Base-by-base conservation (phyloP, 352 stramenopile species). In the Pythium sp. region DNA sequence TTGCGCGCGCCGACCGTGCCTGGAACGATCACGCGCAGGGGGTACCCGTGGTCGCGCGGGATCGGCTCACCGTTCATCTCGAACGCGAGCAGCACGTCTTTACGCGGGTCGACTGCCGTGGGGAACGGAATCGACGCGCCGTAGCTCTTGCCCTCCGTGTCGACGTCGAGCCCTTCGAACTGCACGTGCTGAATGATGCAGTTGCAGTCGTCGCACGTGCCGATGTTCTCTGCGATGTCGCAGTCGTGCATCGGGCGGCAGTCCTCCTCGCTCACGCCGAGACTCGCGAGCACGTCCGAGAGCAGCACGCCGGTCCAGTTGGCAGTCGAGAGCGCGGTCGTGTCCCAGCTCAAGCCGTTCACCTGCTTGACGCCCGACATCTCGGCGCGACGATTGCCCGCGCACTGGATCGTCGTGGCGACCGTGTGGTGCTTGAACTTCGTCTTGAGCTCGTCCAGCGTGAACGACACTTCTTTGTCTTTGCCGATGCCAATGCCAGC, bases 61-160 rank as follows among this genome's bases (percentile, higher is more conserved):
- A 97, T 91, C 5, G 83, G 84, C 68, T 93, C 83, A 8, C 84
- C 98, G 73, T 99, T 99, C 97, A 99, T 99, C 86, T 99, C 95
- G 67, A 99, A 99, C 4, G 96, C 97, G n/a, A 99, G 72, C 59
- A 99, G 78, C 8, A 98, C 94, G 67, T 99, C 98, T 30, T 97
- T 97, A 58, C 94, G 90, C 15, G 91, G 90, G 74, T 97, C 91
- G 6, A 98, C 69, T 2, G 97, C 98, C 47, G 98, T 99, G 28
- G 90, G 80, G 55, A 98, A 87, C 11, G 92, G 96, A 62, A 98
- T 98, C 28, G 82, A 97, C 3, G 91, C 91, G 6, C 92, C 90
- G 64, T 97, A 97, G 46, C 72, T 68, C 9, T 93, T 88, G n/a
- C 86, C 89, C 49, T 94, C 86, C n/a, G 91, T 91, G 70, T 97